A percentile compares a stretch with the other conserved stretches of the same genome.
phyloP scores from a whole-genome alignment of 2,329 filamentous ascomycete genomes.

The Alternaria sp. region DNA sequence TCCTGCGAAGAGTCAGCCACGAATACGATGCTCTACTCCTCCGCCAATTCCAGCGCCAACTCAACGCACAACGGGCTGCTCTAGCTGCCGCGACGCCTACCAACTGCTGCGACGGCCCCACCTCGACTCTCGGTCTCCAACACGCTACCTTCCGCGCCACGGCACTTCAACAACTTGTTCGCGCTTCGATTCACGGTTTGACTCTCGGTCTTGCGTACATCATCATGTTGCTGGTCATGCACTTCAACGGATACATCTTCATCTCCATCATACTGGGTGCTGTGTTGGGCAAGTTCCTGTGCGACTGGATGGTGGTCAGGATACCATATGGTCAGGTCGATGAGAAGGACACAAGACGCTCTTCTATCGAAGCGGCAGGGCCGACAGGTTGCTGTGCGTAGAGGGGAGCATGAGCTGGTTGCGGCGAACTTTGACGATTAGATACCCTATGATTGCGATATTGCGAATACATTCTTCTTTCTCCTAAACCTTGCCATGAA shows the following conservation, averaged over 20 bases:
- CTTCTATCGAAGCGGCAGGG: conserved; percentile 30
- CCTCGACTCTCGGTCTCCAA: conserved; percentile 26
- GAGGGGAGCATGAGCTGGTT: neutral
- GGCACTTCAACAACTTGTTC: conserved; percentile 68
- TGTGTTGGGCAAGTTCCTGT: conserved; percentile 74
- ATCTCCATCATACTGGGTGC: conserved; percentile 81
- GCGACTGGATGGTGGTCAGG: conserved; percentile 64
- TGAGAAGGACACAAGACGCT: conserved; percentile 32
- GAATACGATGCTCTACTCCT: conserved; percentile 75
- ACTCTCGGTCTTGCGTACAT: conserved; percentile 81
- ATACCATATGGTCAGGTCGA: conserved; percentile 30
- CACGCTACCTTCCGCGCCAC: conserved; percentile 59
- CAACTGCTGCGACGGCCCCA: conserved; percentile 35
- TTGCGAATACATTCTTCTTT: neutral
- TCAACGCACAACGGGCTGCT: conserved; percentile 31
- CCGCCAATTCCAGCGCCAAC: conserved; percentile 55
- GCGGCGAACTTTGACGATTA: neutral
- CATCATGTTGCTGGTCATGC: conserved; percentile 75
- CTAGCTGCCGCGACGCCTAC: conserved; percentile 23
- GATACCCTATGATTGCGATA: conserved; percentile 9
- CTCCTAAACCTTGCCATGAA: no score
- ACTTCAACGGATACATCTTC: conserved; percentile 75
- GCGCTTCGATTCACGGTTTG: conserved; percentile 70
- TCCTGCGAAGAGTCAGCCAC: conserved; percentile 71
- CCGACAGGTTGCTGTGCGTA: conserved; percentile 40